Base-by-base conservation (phyloP, 2,329 filamentous ascomycete species). In the Aspergillus neotritici region DNA sequence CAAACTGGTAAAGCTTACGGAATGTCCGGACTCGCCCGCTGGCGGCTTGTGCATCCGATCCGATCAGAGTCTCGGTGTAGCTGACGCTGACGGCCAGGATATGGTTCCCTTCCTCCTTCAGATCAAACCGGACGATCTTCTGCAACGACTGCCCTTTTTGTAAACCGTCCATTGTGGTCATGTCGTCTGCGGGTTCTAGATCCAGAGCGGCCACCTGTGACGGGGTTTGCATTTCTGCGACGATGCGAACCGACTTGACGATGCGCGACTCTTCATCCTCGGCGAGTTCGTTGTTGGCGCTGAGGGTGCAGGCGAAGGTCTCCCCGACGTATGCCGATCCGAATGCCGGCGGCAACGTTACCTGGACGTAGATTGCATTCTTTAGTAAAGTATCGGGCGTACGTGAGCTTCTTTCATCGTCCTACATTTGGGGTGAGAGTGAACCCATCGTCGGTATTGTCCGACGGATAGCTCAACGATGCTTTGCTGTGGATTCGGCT, bases 291-390 rank as follows among this genome's bases (percentile, higher is more conserved):
- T 96, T 91, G 72, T 95, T 96, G n/a, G 87, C 90, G 69, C 90
- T 95, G 15, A 97, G 76, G 1, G 91, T 95, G 68, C 93, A 98
- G 51, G 84, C 84, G 68, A 98, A 97, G 0, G 84, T 88, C 71
- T 97, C 90, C 56, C 93, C 93, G 14, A 97, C 91, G 64, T 96
- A 96, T 7, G 91, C 90, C 10, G 87, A 91, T 34, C 90, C 91
- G 64, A 98, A 97, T 0, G 88, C 85, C 12, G 89, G 84, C 8
- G 93, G 91, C 1, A 97, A 82, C 36, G 87, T 93, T 57, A 97
- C 78, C 54, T 74, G 37, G 33, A 42, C 34, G 7, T 21, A 32
- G 29, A 25, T 50, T 60, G 41, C 4, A 5, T 28, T 14, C 21
- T 29, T 21, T 13, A 10, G 31, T 10, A 4, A 41, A 38, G 14